Evolutionary conservation across 1,284 basidiomycete species (phyloP).

Genomic region (Trichosporon sp.): DNA sequence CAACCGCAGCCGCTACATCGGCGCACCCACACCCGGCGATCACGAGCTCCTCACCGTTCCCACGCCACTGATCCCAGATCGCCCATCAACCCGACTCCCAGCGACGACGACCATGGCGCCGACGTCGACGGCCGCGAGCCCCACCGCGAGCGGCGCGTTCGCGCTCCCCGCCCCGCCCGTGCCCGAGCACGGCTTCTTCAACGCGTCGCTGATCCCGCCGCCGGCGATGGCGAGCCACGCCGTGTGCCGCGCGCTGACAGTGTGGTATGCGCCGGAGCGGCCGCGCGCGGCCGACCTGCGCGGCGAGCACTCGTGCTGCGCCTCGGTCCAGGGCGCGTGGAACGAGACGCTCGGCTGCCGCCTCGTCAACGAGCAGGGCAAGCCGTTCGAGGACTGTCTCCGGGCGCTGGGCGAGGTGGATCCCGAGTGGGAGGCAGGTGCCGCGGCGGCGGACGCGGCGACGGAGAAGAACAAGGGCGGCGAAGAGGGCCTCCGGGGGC

Average conservation of each 20-base stretch:
- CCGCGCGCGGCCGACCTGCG: neutral
- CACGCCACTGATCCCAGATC: too few species aligned
- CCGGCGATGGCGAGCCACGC: neutral
- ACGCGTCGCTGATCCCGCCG: neutral
- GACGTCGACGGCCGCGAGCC: neutral
- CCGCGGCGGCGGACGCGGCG: too few species aligned
- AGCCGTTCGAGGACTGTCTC: neutral
- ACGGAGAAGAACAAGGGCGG: too few species aligned
- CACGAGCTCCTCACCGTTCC: too few species aligned
- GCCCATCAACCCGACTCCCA: too few species aligned
- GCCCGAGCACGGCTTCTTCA: neutral
- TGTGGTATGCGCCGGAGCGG: neutral
- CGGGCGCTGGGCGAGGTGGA: neutral
- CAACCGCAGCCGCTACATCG: too few species aligned
- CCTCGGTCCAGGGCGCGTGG: neutral
- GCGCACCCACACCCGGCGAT: too few species aligned
- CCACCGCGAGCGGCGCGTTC: neutral
- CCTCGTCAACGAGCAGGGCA: neutral
- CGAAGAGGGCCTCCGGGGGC: too few species aligned
- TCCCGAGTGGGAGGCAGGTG: too few species aligned
- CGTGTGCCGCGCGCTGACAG: neutral
- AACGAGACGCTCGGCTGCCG: neutral
- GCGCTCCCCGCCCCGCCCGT: neutral
- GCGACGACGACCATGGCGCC: neutral
- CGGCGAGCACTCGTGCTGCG: neutral